Evolutionary conservation across 2,329 filamentous ascomycete genomes (phyloP), one percentile per base, ranked within the genome.

Genomic region (Venturia pyrina): DNA sequence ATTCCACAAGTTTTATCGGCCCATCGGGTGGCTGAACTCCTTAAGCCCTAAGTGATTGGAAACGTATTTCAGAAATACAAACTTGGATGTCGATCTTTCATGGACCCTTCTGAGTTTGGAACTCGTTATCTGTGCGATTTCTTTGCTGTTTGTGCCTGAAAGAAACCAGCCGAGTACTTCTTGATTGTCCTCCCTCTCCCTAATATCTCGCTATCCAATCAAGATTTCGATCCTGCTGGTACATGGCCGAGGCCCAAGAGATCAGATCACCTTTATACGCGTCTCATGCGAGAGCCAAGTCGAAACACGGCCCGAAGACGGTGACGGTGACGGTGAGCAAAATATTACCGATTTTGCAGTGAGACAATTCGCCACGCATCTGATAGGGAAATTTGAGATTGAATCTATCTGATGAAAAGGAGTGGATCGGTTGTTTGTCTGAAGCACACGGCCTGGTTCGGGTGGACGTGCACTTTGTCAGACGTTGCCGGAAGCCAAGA

Each of bases 31-130:
- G 53, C 32, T 34, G 28, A 59, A 11, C 19, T 57, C 53, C 15
- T 6, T 57, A 28, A 13, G 28, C 32, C 24, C 53, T 59, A 28
- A 40, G 37, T 11, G 7, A 34, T n/a, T 59, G 32, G 32, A 59
- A 59, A 59, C 53, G 32, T 37, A 57, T 37, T 11, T 59, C 28
- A 21, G 19, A 50, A 11, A 59, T n/a, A 59, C 53, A 59, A 59
- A 59, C 53, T 19, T 37, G 53, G 28, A 34, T 37, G 53, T 59
- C 53, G 53, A 59, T 59, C 53, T 37, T 59, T 59, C 53, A 59
- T 19, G 53, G 53, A 10, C 32, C 13, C n/a, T 59, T 37, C 53
- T 59, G 37, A 19, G 32, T 59, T 59, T 34, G 32, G 53, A 59
- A 37, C 28, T 37, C 32, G 8, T 59, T 10, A 37, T 37, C 11